phyloP scores from a whole-genome alignment of 129 eudicot genomes.

The Lactuca saligna region DNA sequence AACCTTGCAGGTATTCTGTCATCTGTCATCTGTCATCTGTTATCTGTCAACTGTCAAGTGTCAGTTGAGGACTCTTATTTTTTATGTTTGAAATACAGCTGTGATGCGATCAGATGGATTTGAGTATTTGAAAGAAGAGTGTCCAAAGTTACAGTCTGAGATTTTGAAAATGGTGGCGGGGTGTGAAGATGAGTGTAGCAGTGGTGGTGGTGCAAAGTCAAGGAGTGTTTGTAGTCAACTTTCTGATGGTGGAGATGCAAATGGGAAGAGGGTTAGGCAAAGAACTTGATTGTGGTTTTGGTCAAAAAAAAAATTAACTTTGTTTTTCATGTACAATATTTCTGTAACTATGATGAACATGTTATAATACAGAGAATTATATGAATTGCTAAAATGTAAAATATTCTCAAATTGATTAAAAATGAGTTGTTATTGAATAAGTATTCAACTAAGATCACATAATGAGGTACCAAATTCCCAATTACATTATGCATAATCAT shows the following conservation, averaged over 20 bases:
- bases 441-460: too few relatives aligned
- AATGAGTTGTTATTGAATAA: too few relatives aligned
- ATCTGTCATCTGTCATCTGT: too few relatives aligned
- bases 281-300: constrained; percentile 42
- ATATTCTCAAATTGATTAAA: too few relatives aligned
- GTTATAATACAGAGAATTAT: background rate
- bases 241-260: constrained; percentile 72
- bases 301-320: too few relatives aligned
- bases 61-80: too few relatives aligned
- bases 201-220: constrained; percentile 61
- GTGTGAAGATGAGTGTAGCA: constrained; percentile 66
- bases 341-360: background rate
- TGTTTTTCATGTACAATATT: constrained; percentile 9
- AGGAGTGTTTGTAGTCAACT: constrained; percentile 73
- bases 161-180: constrained; percentile 70
- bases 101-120: constrained; percentile 81
- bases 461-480: too few relatives aligned
- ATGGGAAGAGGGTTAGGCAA: constrained; percentile 66
- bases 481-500: too few relatives aligned
- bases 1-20: too few relatives aligned
- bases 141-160: constrained; percentile 66
- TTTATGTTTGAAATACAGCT: constrained; percentile 42
- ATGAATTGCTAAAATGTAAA: too few relatives aligned
- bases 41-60: too few relatives aligned
- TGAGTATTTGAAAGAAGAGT: constrained; percentile 60